phyloP scores from a whole-genome alignment of 31 red algal genomes.

The Odonthalia washingtoniensis region DNA sequence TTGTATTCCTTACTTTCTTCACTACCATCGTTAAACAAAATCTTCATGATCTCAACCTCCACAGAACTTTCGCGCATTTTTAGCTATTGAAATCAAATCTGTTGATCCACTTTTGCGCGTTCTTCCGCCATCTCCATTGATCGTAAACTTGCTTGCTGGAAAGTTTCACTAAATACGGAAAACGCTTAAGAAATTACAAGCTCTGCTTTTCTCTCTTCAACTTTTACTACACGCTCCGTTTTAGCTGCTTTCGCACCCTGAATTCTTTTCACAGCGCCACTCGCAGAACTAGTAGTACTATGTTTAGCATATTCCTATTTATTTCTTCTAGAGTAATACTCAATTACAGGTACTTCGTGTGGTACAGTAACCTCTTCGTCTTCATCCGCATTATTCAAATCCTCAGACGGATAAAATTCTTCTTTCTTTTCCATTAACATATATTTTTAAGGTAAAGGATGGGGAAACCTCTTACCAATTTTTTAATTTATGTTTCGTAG shows the following conservation, averaged over 20 bases:
- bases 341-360: background rate
- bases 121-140: background rate
- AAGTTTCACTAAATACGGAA: background rate
- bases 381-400: background rate
- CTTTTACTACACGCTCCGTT: background rate
- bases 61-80: background rate
- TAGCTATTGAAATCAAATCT: background rate
- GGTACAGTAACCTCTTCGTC: background rate
- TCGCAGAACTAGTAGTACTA: background rate
- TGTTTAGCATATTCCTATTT: background rate
- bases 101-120: background rate
- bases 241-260: background rate
- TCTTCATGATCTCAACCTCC: background rate
- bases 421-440: background rate
- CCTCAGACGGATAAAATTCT: background rate
- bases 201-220: background rate
- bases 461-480: background rate
- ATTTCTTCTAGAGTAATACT: background rate
- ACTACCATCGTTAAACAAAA: background rate
- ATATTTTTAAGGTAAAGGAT: background rate
- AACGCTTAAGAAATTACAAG: background rate
- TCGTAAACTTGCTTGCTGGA: background rate
- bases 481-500: slow-evolving; percentile 25
- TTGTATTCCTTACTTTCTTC: background rate
- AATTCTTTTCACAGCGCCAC: background rate